A percentile compares a stretch with the other conserved stretches of the same genome.
Evolutionary conservation across 2,329 filamentous ascomycete genomes (phyloP).

Genomic region (Cadophora malorum): DNA sequence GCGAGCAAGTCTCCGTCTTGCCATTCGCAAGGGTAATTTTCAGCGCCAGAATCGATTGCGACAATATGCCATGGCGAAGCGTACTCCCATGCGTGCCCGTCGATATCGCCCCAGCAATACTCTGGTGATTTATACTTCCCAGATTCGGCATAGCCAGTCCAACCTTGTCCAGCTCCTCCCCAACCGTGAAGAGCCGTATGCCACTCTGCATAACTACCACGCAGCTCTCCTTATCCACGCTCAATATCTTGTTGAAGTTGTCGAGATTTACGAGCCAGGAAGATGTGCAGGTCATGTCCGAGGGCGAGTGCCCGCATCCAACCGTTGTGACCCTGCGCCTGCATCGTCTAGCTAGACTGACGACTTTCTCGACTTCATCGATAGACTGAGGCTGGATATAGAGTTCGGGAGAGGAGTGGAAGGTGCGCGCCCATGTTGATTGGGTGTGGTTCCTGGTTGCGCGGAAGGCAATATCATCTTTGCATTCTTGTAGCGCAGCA

Average conservation of each 20-base stretch:
- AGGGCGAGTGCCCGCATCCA: conserved; percentile 93
- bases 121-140: conserved; percentile 94
- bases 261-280: conserved; percentile 96
- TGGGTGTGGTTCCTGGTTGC: conserved; percentile 76
- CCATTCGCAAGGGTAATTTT: conserved; percentile 86
- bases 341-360: conserved; percentile 80
- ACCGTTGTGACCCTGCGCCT: conserved; percentile 82
- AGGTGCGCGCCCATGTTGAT: conserved; percentile 94
- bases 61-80: conserved; percentile 81
- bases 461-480: conserved; percentile 75
- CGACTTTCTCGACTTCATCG: conserved; percentile 81
- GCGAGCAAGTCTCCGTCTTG: conserved; percentile 71
- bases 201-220: conserved; percentile 84
- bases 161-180: conserved; percentile 72
- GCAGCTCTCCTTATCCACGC: conserved; percentile 69
- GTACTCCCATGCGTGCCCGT: conserved; percentile 95
- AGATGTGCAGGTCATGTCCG: conserved; percentile 88
- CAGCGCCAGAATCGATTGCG: conserved; percentile 75
- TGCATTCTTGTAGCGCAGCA: conserved; percentile 62
- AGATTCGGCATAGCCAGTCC: conserved; percentile 90
- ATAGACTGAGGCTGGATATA: conserved; percentile 85
- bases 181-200: conserved; percentile 79
- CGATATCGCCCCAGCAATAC: conserved; percentile 87
- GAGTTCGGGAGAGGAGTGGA: conserved; percentile 86
- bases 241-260: conserved; percentile 74